Base-by-base conservation (phyloP, 441 rosid genomes). In the Sinapis alba region DNA sequence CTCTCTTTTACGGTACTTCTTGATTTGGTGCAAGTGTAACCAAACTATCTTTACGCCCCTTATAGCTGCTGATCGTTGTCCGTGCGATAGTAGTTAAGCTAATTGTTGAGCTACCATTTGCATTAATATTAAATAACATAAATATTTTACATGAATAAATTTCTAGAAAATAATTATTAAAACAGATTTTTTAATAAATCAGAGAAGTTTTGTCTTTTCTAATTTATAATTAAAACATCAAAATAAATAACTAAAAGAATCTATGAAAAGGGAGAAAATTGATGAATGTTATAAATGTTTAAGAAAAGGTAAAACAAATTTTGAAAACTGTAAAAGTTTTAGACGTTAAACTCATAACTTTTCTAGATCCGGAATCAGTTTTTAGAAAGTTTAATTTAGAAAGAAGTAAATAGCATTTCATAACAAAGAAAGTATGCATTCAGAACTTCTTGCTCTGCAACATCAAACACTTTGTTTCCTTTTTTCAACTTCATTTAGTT, bases 11-110 rank as follows among this genome's bases (percentile, higher is more conserved):
- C 59, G 70, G 65, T 28, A 69, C 74, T 61, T 54, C 70, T 62
- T 68, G 69, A n/a, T 74, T 32, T 74, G 62, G 73, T 67, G 62
- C 69, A 68, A 36, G 72, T 65, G 50, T 68, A 75, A 34, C 79
- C 79, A 75, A 51, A 61, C 26, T 34, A 18, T 67, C 6, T 67
- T 23, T 27, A 27, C 51, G 62, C 19, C 56, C 58, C 58, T 68
- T 68, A 43, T 43, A 53, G 1, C 68, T 75, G 21, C 62, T 75
- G 21, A 60, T 18, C 16, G 12, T 23, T 68, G 24, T 62, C 56
- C 30, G 41, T 74, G 23, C 54, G 19, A 18, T 60, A 68, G 0
- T n/a, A 20, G 13, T 51, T 51, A 50, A 72, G 53, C 61, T 32
- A 64, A 36, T 30, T 43, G 72, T 23, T 67, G 28, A 74, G 53